These are phyloP conservation scores for Apiospora arundinis DNA, from an alignment of 2,329 filamentous ascomycete species.

Conservation along the genomic window DNA sequence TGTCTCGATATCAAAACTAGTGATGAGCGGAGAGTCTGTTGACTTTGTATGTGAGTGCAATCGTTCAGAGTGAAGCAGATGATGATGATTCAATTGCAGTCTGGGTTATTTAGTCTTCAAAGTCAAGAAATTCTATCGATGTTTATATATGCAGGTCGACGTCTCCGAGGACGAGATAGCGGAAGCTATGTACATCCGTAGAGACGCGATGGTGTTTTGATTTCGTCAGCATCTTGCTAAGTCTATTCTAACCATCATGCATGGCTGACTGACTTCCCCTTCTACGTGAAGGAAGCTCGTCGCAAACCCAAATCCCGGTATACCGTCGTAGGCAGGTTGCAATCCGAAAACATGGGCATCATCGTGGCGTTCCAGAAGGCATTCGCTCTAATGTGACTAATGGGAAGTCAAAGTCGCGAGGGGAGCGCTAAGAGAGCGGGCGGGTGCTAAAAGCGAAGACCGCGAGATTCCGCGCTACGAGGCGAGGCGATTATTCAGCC, in stretches of 20 bases:
- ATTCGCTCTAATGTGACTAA: background rate
- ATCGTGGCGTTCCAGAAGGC: background rate
- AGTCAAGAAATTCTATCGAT: background rate
- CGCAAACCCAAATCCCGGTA: background rate
- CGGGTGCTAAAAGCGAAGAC: background rate
- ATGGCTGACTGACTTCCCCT: background rate
- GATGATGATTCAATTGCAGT: background rate
- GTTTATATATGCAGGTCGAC: background rate
- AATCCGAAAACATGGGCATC: background rate
- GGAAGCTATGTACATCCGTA: background rate
- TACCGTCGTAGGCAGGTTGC: background rate
- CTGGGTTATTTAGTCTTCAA: background rate
- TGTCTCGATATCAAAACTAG: background rate
- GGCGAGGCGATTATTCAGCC: background rate
- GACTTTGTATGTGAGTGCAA: too few species aligned
- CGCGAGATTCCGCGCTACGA: constrained; percentile 3
- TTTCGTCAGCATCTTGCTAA: background rate
- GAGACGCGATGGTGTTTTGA: background rate
- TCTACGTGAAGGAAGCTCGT: background rate
- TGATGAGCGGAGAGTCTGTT: background rate
- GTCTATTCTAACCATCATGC: background rate
- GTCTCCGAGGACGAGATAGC: background rate
- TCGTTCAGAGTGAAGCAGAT: background rate
- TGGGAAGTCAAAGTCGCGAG: background rate
- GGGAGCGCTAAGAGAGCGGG: background rate